phyloP scores from a whole-genome alignment of 441 rosid genomes.

The Pelargonium fulgidum region DNA sequence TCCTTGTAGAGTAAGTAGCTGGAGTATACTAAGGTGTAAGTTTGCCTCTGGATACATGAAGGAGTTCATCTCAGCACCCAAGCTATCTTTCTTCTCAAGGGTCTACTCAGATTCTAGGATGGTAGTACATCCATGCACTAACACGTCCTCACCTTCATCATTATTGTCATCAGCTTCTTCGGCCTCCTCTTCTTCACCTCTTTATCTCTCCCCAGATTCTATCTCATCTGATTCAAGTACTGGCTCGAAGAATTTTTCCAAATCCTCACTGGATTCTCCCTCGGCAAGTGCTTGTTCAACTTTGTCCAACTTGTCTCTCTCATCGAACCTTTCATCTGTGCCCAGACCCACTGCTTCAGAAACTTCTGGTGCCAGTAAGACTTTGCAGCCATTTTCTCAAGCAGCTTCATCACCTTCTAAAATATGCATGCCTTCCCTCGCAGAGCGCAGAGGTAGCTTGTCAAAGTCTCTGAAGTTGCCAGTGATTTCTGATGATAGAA shows the following conservation, averaged over 20 bases:
- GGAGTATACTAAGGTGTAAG: conserved; percentile 76
- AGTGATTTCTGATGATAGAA: conserved; percentile 36
- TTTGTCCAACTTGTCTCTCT: conserved; percentile 49
- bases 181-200: conserved; percentile 39
- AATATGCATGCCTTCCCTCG: conserved; percentile 54
- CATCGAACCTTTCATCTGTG: conserved; percentile 38
- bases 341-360: conserved; percentile 28
- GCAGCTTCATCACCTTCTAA: conserved; percentile 33
- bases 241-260: conserved; percentile 48
- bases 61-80: conserved; percentile 64
- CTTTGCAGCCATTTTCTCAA: conserved; percentile 30
- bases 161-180: conserved; percentile 35
- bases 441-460: conserved; percentile 73
- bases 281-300: conserved; percentile 46
- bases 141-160: conserved; percentile 34
- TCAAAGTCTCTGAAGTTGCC: conserved; percentile 71
- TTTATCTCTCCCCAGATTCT: conserved; percentile 71
- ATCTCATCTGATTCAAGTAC: conserved; percentile 53
- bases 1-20: conserved; percentile 84
- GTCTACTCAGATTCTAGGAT: conserved; percentile 91
- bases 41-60: conserved; percentile 69
- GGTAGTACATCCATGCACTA: conserved; percentile 64
- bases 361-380: conserved; percentile 28
- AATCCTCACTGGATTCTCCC: conserved; percentile 62
- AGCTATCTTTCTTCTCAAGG: conserved; percentile 52